Conservation (phyloP, 1,284 basidiomycete species). For the Microstroma glucosiphilum region DNA sequence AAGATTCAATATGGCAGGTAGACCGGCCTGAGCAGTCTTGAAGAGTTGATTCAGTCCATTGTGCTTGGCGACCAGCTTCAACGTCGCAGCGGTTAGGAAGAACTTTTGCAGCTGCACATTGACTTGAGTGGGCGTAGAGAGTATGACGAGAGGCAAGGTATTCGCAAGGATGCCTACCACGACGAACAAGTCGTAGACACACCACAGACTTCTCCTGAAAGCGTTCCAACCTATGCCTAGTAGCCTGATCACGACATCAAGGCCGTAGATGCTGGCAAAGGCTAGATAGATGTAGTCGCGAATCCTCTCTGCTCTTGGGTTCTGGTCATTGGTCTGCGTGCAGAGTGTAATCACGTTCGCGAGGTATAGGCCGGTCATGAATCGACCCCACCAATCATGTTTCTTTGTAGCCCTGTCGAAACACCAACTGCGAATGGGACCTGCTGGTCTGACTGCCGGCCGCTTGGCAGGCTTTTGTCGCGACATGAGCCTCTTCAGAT, state of each 20-base stretch:
- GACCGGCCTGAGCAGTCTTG: slow-evolving; percentile 84
- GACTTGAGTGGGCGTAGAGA: slow-evolving; percentile 21
- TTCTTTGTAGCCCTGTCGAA: slow-evolving; percentile 83
- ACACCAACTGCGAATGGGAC: slow-evolving; percentile 71
- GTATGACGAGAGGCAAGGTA: slow-evolving; percentile 60
- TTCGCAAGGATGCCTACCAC: slow-evolving; percentile 77
- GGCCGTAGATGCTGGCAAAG: slow-evolving; percentile 67
- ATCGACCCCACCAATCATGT: slow-evolving; percentile 85
- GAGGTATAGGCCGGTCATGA: slow-evolving; percentile 74
- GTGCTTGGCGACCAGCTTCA: slow-evolving; percentile 88
- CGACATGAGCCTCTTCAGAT: slow-evolving; percentile 78
- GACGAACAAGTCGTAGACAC: slow-evolving; percentile 80
- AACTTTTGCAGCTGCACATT: slow-evolving; percentile 77
- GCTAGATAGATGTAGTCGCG: slow-evolving; percentile 73
- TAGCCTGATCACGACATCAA: slow-evolving; percentile 73
- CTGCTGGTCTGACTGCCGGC: slow-evolving; percentile 62
- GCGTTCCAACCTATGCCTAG: slow-evolving; percentile 77
- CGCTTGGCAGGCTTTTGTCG: slow-evolving; percentile 80
- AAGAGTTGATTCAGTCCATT: slow-evolving; percentile 89
- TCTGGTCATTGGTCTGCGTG: slow-evolving; percentile 71
- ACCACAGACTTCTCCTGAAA: slow-evolving; percentile 75
- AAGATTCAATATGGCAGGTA: slow-evolving; percentile 79
- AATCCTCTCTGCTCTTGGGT: slow-evolving; percentile 59
- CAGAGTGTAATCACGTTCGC: slow-evolving; percentile 80
- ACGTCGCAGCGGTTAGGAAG: slow-evolving; percentile 83